Conservation (phyloP, 2,329 filamentous ascomycete genomes). For the Cyclaneusma minus region DNA sequence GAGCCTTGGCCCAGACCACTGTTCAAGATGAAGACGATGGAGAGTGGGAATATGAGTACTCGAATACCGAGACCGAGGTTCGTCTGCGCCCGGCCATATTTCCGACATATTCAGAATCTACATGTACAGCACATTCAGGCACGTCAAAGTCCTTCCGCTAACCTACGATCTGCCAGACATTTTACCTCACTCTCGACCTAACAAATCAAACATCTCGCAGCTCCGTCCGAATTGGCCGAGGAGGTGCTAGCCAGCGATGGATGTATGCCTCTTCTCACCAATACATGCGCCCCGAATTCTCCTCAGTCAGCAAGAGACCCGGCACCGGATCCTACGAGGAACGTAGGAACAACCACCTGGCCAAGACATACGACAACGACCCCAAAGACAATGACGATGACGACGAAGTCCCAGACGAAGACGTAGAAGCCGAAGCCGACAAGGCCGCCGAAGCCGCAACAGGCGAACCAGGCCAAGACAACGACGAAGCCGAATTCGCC, state of each 20-base stretch:
- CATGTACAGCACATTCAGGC: too few relatives aligned
- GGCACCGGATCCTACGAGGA: neutral
- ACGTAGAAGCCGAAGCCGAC: slow-evolving; percentile 20
- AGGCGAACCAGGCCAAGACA: slow-evolving; percentile 9
- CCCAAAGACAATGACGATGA: slow-evolving; percentile 11
- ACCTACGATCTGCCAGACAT: slow-evolving; percentile 29
- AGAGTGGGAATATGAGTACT: slow-evolving; percentile 56
- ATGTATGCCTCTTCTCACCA: slow-evolving; percentile 7
- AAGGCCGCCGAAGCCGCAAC: slow-evolving; percentile 15
- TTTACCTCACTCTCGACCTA: slow-evolving; percentile 47
- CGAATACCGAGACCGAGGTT: slow-evolving; percentile 45
- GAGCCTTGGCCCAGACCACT: neutral
- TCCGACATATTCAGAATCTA: neutral
- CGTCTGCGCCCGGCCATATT: slow-evolving; percentile 1
- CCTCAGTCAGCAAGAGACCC: neutral
- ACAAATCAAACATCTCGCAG: slow-evolving; percentile 22
- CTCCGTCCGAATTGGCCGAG: slow-evolving; percentile 8
- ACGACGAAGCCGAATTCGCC: slow-evolving; percentile 7
- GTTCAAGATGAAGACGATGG: neutral
- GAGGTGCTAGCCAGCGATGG: slow-evolving; percentile 6
- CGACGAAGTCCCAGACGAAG: slow-evolving; percentile 7
- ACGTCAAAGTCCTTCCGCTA: slow-evolving; percentile 1
- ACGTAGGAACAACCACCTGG: slow-evolving; percentile 2
- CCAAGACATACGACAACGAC: slow-evolving; percentile 6
- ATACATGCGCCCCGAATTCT: neutral